Evolutionary conservation across 371 early-diverging fungal species (phyloP).

Genomic region (Rhizopus delemar): DNA sequence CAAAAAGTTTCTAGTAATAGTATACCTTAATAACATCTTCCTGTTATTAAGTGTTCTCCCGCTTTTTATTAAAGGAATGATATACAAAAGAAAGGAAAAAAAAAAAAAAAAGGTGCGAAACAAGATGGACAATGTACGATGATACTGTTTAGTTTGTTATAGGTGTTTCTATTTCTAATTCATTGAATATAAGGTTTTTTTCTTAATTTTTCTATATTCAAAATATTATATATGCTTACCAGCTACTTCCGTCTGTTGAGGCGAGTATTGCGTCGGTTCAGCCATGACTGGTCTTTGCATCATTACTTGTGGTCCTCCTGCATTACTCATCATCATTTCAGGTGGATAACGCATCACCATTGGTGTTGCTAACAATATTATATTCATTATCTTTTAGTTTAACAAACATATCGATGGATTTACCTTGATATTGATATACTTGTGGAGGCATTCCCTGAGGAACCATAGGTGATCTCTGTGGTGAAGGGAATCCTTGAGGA

Average conservation of each 20-base stretch:
- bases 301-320: conserved; percentile 26
- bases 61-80: too few species aligned
- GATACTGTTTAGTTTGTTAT: not conserved
- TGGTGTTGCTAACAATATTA: conserved; percentile 29
- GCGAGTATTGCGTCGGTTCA: conserved; percentile 32
- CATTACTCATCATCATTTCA: conserved; percentile 50
- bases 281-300: conserved; percentile 42
- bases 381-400: not conserved
- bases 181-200: not conserved
- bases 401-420: not conserved
- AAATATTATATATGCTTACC: conserved; percentile 2
- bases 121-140: not conserved
- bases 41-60: too few species aligned
- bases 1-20: too few species aligned
- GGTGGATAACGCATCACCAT: conserved; percentile 60
- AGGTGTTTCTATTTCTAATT: conserved; percentile 7
- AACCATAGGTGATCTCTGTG: conserved; percentile 54
- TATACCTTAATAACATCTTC: too few species aligned
- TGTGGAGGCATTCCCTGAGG: conserved; percentile 56
- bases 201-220: too few species aligned
- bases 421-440: conserved; percentile 57
- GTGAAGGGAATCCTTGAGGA: conserved; percentile 51
- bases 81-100: not conserved
- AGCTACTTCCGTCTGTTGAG: conserved; percentile 23
- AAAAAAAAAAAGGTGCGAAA: too few species aligned